Evolutionary conservation across 1,284 basidiomycete species (phyloP).

Genomic region (Paramarasmius palmivorus): DNA sequence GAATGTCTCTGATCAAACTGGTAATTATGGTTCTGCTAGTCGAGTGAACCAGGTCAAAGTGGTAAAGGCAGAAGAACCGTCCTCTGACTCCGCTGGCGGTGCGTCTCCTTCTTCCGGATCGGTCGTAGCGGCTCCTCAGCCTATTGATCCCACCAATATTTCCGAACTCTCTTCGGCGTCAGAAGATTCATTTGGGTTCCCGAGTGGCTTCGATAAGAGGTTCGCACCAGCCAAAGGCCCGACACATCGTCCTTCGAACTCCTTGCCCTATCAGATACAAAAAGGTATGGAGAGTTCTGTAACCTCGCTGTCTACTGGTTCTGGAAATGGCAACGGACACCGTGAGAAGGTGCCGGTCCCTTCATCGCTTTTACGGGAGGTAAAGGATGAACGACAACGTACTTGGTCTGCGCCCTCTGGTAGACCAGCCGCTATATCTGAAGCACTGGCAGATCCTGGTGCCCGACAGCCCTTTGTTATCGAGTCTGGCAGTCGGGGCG

Average conservation of each 20-base stretch:
- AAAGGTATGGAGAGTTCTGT: background rate
- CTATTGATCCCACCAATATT: slow-evolving; percentile 6
- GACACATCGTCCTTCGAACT: background rate
- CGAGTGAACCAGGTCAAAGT: slow-evolving; percentile 8
- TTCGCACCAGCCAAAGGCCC: background rate
- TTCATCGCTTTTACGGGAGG: background rate
- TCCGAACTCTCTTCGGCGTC: slow-evolving; percentile 17
- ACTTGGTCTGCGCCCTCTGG: slow-evolving; percentile 11
- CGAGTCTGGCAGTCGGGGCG: too few species aligned
- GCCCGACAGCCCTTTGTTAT: background rate
- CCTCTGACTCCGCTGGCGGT: background rate
- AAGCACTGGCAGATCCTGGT: background rate
- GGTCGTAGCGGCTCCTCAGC: slow-evolving; percentile 2
- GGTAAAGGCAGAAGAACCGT: background rate
- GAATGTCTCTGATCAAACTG: slow-evolving; percentile 31
- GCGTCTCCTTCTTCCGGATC: background rate
- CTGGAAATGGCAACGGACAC: background rate
- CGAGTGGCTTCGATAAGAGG: slow-evolving; percentile 3
- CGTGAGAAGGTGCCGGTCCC: background rate
- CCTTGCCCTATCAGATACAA: background rate
- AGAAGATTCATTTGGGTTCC: slow-evolving; percentile 23
- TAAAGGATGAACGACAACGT: background rate
- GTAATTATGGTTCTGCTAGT: slow-evolving; percentile 14
- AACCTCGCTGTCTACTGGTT: background rate
- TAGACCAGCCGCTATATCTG: background rate